A percentile compares a stretch with the other conserved stretches of the same genome.
phyloP scores from a whole-genome alignment of 2,329 filamentous ascomycete genomes.

The Colletotrichum sp. region DNA sequence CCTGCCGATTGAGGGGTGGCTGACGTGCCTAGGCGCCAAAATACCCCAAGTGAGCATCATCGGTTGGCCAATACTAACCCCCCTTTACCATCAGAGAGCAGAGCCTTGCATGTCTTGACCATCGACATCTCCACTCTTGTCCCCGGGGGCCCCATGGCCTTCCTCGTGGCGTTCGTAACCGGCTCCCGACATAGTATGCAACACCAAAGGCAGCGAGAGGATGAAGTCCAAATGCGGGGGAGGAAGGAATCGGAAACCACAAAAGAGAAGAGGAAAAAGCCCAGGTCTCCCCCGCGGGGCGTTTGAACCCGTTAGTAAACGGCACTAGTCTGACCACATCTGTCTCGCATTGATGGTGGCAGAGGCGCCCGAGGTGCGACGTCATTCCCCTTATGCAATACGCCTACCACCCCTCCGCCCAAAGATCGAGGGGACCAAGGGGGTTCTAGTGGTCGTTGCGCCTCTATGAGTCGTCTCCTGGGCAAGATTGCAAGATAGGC shows the following conservation, averaged over 20 bases:
- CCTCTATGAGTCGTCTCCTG: neutral
- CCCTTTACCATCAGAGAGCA: neutral
- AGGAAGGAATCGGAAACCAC: too few relatives aligned
- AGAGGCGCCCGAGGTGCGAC: constrained; percentile 15
- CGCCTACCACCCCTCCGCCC: neutral
- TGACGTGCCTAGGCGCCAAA: neutral
- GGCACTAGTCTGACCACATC: constrained; percentile 8
- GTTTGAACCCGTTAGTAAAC: neutral
- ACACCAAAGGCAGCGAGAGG: neutral
- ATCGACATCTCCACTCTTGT: neutral
- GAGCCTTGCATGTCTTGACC: neutral
- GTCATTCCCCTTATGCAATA: constrained; percentile 10
- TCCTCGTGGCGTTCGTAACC: neutral
- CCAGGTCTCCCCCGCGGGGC: neutral
- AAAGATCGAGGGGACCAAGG: neutral
- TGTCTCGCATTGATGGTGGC: constrained; percentile 18
- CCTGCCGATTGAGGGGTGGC: neutral
- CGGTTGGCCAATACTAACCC: neutral
- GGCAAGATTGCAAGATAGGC: neutral
- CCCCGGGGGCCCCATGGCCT: neutral
- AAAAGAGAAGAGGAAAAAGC: neutral
- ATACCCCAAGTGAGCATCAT: neutral
- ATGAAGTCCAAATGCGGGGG: neutral
- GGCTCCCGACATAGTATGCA: neutral
- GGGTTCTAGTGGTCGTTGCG: neutral